Evolutionary conservation across 176 grass and related monocot species (phyloP), one percentile per base, ranked within the genome.

Genomic region (Carex littledalei): DNA sequence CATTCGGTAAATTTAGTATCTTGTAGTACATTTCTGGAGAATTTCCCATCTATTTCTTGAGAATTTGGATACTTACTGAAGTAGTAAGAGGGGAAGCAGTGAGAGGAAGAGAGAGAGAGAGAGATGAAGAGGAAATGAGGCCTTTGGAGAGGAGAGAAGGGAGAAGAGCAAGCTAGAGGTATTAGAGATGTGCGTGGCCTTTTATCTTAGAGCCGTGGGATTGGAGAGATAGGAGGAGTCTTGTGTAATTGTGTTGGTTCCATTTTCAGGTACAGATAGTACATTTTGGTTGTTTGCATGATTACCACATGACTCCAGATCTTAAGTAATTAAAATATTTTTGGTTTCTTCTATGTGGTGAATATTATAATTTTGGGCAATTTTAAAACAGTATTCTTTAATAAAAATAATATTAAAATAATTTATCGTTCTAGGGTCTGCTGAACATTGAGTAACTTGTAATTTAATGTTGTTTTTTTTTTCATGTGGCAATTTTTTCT

Each of bases 21-120:
- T 91, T 89, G 86, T 86, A 88, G 85, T 98, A 93, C 21, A 98
- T 63, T 31, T 98, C 95, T 8, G 86, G 63, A 0, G 91, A 88
- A 82, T 95, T 98, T 20, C 90, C 91, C 93, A 98, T 98, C 64
- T 11, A 11, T 52, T 47, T 22, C 9, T 75, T 3, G 10, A 45
- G 53, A 29, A 8, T 12, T 74, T 8, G 5, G 75, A 39, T 54
- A 69, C 53, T 64, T 18, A 74, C 43, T 6, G 43, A 9, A 75
- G 43, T 49, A 59, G 18, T 29, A 55, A 24, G 8, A 34, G 6
- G 35, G 16, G 37, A 67, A 64, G 64, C 58, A 58, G 84, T 73
- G 54, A 41, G 45, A 39, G 69, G 67, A 63, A 14, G 66, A 39
- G 20, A 43, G 35, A 64, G 45, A 32, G 78, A 4, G 14, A 63